These are phyloP conservation scores for Cladobotryum protrusum DNA, from an alignment of 2,329 filamentous ascomycete species.

Conservation along the genomic window DNA sequence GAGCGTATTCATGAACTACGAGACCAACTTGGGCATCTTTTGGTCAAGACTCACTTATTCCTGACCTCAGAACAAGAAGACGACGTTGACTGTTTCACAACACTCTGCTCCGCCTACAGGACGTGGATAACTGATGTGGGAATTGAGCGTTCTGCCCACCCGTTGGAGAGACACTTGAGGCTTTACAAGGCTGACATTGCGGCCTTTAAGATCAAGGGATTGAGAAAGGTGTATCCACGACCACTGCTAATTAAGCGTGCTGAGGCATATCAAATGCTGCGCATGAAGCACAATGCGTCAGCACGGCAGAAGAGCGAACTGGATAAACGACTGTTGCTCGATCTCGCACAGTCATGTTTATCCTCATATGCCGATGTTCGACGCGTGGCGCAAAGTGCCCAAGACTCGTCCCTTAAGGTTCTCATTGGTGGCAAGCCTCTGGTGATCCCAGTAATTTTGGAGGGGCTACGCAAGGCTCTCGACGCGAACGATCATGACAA, in stretches of 20 bases:
- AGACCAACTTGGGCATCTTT: conserved; percentile 68
- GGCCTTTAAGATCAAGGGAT: conserved; percentile 88
- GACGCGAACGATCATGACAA: conserved; percentile 76
- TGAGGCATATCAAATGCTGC: conserved; percentile 88
- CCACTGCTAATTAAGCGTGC: conserved; percentile 88
- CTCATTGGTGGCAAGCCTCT: conserved; percentile 82
- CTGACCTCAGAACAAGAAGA: conserved; percentile 81
- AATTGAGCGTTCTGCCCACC: conserved; percentile 90
- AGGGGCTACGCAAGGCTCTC: conserved; percentile 71
- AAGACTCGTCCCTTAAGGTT: conserved; percentile 88
- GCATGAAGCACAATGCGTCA: conserved; percentile 88
- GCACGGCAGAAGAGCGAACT: conserved; percentile 84
- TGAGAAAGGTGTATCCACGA: conserved; percentile 87
- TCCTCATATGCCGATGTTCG: conserved; percentile 93
- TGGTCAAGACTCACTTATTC: conserved; percentile 82
- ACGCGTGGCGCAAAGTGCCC: conserved; percentile 84
- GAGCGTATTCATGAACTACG: conserved; percentile 72
- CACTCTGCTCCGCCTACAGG: conserved; percentile 84
- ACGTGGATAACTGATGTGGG: conserved; percentile 98
- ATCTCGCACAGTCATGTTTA: conserved; percentile 82
- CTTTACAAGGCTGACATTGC: conserved; percentile 82
- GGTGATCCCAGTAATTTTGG: conserved; percentile 81
- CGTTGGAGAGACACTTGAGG: conserved; percentile 78
- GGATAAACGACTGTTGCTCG: conserved; percentile 76
- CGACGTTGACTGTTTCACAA: conserved; percentile 91